Evolutionary conservation across 1,284 basidiomycete species (phyloP), one percentile per base, ranked within the genome.

Genomic region (Thecaphora thlaspeos): DNA sequence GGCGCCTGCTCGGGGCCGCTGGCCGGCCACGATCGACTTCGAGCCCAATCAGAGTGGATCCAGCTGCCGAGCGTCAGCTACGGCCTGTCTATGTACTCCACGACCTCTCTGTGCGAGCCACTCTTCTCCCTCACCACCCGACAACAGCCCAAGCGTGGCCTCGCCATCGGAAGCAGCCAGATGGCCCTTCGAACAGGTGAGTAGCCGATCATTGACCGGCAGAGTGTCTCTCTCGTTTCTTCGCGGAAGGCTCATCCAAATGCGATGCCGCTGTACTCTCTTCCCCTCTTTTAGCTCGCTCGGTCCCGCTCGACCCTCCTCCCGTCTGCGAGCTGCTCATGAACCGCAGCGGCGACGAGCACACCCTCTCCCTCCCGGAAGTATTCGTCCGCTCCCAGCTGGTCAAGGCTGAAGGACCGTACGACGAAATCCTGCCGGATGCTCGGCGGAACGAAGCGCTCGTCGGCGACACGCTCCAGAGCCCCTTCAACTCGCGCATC

Each of bases 281-380:
- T n/a, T n/a, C n/a, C n/a, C n/a, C n/a, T n/a, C n/a, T n/a, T n/a
- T n/a, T n/a, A 28, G 62, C 62, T 7, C 54, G 62, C 0, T 65
- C 62, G 8, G 42, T 65, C 4, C 62, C 62, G 28, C 52, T 65
- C 39, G 62, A 65, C 32, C 62, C 62, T 1, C 62, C 62, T 2
- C 62, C 62, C 26, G 62, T 61, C 19, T 65, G 62, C 54, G 62
- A 65, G 39, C 45, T 65, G n/a, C 57, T 65, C 34, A 52, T 65
- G 45, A 50, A 65, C 44, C 50, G 51, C 18, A 43, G 32, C 19
- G 62, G 57, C 5, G 62, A 65, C 39, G 62, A 65, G 43, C 63
- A 66, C 34, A 55, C 57, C n/a, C 49, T 61, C 0, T 61, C 58
- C 4, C 52, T 66, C 4, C 63, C 63, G 28, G 58, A 66, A 36